Evolutionary conservation across 768 basidiomycete genomes (phyloP).

Genomic region (Plicaturopsis crispa): DNA sequence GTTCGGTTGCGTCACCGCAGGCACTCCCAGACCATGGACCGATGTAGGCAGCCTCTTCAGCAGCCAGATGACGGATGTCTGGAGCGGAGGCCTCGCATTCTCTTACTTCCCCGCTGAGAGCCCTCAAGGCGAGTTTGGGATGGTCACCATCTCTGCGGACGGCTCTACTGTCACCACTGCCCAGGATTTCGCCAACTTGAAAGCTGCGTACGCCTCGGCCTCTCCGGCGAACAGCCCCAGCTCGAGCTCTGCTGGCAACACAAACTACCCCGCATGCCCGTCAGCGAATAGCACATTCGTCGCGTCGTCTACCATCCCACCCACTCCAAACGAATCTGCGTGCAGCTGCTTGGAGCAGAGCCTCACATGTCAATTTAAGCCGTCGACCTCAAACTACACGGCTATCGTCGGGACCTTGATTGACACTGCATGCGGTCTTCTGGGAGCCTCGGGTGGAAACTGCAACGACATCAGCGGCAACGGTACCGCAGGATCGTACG

Average conservation of each 20-base stretch:
- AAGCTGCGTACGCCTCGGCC: constrained; percentile 50
- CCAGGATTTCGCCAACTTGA: constrained; percentile 61
- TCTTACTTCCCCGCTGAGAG: constrained; percentile 84
- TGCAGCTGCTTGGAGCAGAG: constrained; percentile 67
- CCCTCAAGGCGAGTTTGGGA: constrained; percentile 71
- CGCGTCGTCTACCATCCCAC: constrained; percentile 66
- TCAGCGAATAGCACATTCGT: constrained; percentile 47
- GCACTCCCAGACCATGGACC: constrained; percentile 65
- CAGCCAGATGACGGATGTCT: constrained; percentile 64
- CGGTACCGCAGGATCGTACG: constrained; percentile 72
- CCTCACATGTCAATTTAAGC: constrained; percentile 70
- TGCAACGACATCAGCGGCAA: constrained; percentile 69
- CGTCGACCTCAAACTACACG: constrained; percentile 51
- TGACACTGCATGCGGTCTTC: constrained; percentile 58
- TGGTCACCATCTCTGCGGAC: constrained; percentile 70
- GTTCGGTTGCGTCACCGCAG: constrained; percentile 61
- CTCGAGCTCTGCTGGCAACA: constrained; percentile 41
- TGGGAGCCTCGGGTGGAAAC: constrained; percentile 50
- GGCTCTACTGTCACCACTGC: constrained; percentile 58
- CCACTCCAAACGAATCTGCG: constrained; percentile 76
- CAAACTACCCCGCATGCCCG: constrained; percentile 56
- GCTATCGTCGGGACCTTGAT: constrained; percentile 53
- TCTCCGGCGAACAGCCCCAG: constrained; percentile 59
- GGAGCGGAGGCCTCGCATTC: constrained; percentile 87
- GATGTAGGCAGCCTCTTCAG: constrained; percentile 72